Conservation (phyloP, 371 early-diverging fungal species). For the Mortierella sp. region DNA sequence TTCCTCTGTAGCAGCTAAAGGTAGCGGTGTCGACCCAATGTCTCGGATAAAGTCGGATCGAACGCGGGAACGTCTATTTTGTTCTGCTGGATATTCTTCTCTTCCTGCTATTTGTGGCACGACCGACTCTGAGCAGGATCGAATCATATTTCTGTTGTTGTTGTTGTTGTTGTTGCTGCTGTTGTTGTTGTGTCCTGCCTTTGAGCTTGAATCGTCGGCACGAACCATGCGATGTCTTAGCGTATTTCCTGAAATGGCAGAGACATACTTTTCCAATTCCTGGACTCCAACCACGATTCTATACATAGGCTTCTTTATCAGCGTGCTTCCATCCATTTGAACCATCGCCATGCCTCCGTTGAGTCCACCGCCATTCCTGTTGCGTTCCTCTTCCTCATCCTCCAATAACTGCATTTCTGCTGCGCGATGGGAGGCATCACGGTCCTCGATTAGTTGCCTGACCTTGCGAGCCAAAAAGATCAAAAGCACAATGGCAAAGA, state of each 20-base stretch:
- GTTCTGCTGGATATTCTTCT: not conserved
- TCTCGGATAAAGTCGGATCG: slow-evolving; percentile 42
- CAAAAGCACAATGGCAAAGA: slow-evolving; percentile 33
- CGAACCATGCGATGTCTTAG: slow-evolving; percentile 21
- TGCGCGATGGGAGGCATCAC: slow-evolving; percentile 38
- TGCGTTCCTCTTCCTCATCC: slow-evolving; percentile 39
- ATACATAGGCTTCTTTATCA: slow-evolving; percentile 45
- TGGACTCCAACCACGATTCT: slow-evolving; percentile 49
- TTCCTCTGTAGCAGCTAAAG: not conserved
- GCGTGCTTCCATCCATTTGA: slow-evolving; percentile 18
- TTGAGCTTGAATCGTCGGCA: not conserved
- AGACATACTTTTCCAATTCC: slow-evolving; percentile 14
- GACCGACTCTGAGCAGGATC: slow-evolving; percentile 8
- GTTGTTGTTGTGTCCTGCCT: not conserved
- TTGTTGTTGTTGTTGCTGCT: not conserved
- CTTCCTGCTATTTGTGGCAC: not conserved
- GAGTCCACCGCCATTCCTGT: slow-evolving; percentile 13
- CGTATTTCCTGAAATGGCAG: slow-evolving; percentile 16
- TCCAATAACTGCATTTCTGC: slow-evolving; percentile 44
- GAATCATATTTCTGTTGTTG: not conserved
- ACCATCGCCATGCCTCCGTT: slow-evolving; percentile 26
- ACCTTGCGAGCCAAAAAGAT: slow-evolving; percentile 48
- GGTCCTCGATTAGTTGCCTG: slow-evolving; percentile 51
- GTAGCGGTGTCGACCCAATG: slow-evolving; percentile 33
- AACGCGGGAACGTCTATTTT: slow-evolving; percentile 13